Evolutionary conservation across 1,284 basidiomycete species (phyloP), one percentile per base, ranked within the genome.

Genomic region (Wolfiporia cocos): DNA sequence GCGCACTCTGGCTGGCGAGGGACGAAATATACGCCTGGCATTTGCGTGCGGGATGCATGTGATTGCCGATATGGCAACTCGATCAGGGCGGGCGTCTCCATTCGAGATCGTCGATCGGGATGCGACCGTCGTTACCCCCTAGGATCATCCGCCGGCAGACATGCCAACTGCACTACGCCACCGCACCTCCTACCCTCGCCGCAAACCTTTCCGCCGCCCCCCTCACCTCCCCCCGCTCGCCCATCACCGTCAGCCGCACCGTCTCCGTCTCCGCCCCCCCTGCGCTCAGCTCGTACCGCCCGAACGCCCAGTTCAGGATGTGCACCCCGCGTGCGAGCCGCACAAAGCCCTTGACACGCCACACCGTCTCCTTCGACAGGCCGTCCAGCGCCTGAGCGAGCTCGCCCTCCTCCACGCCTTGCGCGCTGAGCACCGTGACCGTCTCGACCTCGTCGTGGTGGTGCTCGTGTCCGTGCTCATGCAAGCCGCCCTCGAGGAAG

Each of bases 221-320:
- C 53, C 67, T 75, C 37, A 92, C 78, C 59, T 92, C 87, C 12
- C 89, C 89, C 28, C 83, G 70, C 58, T 89, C 86, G 12, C 92
- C 92, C 92, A 95, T 95, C 23, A 86, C 73, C 4, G 89, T 94
- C 57, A 93, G 53, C 39, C 73, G 70, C 24, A 90, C 55, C 19
- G 10, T 29, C 42, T 28, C 61, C 53, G 43, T 69, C 20, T 61
- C 49, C 55, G 55, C 47, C 21, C 61, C 61, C 15, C 58, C 50
- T 31, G 62, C 36, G 62, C n/a, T 68, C 62, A 14, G 60, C 50
- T 57, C 54, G 58, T 77, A 81, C 37, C 90, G 74, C 15, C 88
- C 88, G 63, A 94, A 95, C 4, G 92, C 91, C 86, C 88, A 95
- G 59, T 95, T 95, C 47, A 94, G 59, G 48, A 93, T 87, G 52